These are phyloP conservation scores for Saksenaea oblongispora DNA, from an alignment of 371 early-diverging fungal species.

Conservation along the genomic window DNA sequence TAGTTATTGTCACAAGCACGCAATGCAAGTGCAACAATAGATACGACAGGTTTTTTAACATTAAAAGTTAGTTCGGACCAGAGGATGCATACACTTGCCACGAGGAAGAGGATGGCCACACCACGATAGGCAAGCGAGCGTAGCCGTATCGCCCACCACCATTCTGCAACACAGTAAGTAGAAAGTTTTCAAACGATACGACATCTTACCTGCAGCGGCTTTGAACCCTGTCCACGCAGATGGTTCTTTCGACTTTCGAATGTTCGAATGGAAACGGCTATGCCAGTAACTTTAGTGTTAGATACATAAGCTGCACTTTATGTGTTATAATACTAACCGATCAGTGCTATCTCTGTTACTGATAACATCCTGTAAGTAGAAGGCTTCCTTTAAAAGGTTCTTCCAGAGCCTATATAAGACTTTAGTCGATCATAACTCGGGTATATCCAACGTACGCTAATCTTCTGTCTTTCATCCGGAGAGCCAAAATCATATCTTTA, in stretches of 20 bases:
- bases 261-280: constrained; percentile 53
- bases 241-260: constrained; percentile 27
- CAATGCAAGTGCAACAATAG: constrained; percentile 55
- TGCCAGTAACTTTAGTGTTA: not conserved
- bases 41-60: constrained; percentile 55
- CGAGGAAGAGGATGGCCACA: constrained; percentile 59
- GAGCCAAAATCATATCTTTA: constrained; percentile 57
- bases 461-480: constrained; percentile 62
- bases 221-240: constrained; percentile 15
- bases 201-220: constrained; percentile 12
- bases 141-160: constrained; percentile 84
- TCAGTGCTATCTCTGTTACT: constrained; percentile 61
- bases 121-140: constrained; percentile 64
- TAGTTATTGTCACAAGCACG: constrained; percentile 49
- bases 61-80: constrained; percentile 94
- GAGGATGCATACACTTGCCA: constrained; percentile 72
- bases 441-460: constrained; percentile 55
- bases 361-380: constrained; percentile 74
- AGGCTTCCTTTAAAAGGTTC: constrained; percentile 64
- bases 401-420: constrained; percentile 57
- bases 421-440: not conserved
- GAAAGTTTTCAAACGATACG: not conserved
- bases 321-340: constrained; percentile 36
- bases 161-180: constrained; percentile 47
- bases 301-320: not conserved